Percentiles rank a stretch among this genome's conserved stretches.
These are phyloP conservation scores for Lotmaria passim DNA, from an alignment of 208 protist species.

Conservation along the genomic window DNA sequence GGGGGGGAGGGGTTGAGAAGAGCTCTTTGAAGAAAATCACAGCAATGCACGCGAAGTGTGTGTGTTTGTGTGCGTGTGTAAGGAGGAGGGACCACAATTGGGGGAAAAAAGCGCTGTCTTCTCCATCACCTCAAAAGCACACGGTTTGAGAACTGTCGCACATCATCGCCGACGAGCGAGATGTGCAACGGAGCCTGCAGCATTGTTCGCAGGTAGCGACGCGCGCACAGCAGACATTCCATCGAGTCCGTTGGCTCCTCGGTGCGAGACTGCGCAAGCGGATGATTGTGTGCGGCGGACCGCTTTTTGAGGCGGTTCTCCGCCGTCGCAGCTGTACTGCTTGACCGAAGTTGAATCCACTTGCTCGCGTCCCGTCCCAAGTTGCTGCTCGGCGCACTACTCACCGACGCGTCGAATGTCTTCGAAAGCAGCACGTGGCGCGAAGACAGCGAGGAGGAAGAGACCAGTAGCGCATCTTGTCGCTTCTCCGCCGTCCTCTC, in stretches of 20 bases:
- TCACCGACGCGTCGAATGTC: background rate
- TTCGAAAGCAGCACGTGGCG: background rate
- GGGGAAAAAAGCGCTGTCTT: background rate
- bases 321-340: background rate
- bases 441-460: background rate
- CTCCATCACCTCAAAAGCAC: background rate
- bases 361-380: background rate
- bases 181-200: slow-evolving; percentile 15
- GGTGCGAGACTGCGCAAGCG: background rate
- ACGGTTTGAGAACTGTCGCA: background rate
- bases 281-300: background rate
- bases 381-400: background rate
- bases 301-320: background rate
- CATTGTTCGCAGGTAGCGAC: slow-evolving; percentile 16
- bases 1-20: too few species aligned
- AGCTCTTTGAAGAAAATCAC: too few species aligned
- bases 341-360: background rate
- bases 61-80: too few species aligned
- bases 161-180: slow-evolving; percentile 16
- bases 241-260: slow-evolving; percentile 3
- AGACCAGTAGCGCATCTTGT: background rate
- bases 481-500: background rate
- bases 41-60: too few species aligned
- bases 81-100: too few species aligned
- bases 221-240: slow-evolving; percentile 36